Evolutionary conservation across 2,329 filamentous ascomycete species (phyloP), one percentile per base, ranked within the genome.

Genomic region (Coniella lustricola): DNA sequence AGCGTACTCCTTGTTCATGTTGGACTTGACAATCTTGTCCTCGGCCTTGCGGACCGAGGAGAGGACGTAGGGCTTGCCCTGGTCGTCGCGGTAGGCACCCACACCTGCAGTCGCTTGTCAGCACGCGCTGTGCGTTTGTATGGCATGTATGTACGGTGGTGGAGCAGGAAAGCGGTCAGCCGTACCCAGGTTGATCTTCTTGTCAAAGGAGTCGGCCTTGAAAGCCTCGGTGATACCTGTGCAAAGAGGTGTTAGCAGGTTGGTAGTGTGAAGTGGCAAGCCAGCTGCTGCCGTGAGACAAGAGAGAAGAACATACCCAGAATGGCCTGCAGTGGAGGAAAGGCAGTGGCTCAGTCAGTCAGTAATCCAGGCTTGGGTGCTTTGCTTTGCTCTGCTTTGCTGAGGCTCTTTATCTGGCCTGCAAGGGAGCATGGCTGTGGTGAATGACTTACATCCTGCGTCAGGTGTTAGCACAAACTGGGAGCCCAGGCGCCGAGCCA

Each of bases 51-150:
- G 84, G 53, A 98, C 93, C 42, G 91, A 96, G 52, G 91, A 91
- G 54, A 98, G 86, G 55, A 98, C 91, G 70, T 91, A 97, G 54
- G 93, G 93, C 80, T 97, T 96, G 72, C 93, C 93, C 72, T 89
- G 78, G 78, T 97, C 90, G 68, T 97, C 93, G 65, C 93, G 90
- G 82, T 98, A 98, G 64, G 93, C 93, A 64, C 93, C 93, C 59
- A 97, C 93, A 74, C 90, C 85, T 88, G 58, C 56, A 12, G 39
- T 29, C 37, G 18, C 31, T 36, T 40, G 53, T 48, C 41, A 46
- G 35, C 41, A 34, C 13, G 13, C 35, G 44, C 18, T 14, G 36
- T 22, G n/a, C 18, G n/a, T 13, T 25, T 14, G 18, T 39, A 39
- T n/a, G n/a, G n/a, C n/a, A 9, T 5, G 7, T 39, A 14, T 39